Base-by-base conservation (phyloP, 2,329 filamentous ascomycete species). In the Colletotrichum theobromicola region DNA sequence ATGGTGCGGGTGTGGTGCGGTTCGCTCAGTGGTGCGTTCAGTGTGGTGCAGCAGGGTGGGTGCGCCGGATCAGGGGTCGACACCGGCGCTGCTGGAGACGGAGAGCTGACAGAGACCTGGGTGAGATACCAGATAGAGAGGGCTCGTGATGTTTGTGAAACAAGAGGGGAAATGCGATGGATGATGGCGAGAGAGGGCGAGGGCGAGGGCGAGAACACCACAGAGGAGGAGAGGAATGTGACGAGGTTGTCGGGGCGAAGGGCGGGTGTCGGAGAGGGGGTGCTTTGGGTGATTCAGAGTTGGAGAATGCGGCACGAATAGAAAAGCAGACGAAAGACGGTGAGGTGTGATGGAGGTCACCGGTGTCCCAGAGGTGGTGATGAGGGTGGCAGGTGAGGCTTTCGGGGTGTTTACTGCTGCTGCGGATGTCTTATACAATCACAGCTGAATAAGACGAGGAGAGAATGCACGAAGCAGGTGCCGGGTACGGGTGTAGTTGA, bases 101-200 rank as follows among this genome's bases (percentile, higher is more conserved):
- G n/a, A 7, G 0, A 0, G n/a, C 42, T 61, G 0, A 24, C 28
- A 34, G 18, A 34, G 34, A 28, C 24, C 34, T n/a, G 46, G 13
- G 24, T 15, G 37, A 65, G 34, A 64, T 55, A n/a, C n/a, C n/a
- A 2, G 42, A 15, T 18, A 21, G 37, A 70, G 21, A 64, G 68
- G 68, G 72, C 68, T 74, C 62, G 72, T 72, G 68, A 75, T 72
- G 62, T 62, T 60, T 72, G 35, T 75, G 72, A 75, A 75, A 75
- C 68, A 72, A 32, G 72, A 69, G 53, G 57, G 50, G 30, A 30
- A 16, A 62, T 28, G 71, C 58, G 16, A 61, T 55, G 53, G 60
- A 65, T 57, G 21, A 42, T 21, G 53, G 50, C 30, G 28, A 46
- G 55, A 18, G n/a, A 62, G 32, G 66, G 57, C 15, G 65, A 58